Conservation (phyloP, 2,329 filamentous ascomycete genomes). For the Aureobasidium sp. region DNA sequence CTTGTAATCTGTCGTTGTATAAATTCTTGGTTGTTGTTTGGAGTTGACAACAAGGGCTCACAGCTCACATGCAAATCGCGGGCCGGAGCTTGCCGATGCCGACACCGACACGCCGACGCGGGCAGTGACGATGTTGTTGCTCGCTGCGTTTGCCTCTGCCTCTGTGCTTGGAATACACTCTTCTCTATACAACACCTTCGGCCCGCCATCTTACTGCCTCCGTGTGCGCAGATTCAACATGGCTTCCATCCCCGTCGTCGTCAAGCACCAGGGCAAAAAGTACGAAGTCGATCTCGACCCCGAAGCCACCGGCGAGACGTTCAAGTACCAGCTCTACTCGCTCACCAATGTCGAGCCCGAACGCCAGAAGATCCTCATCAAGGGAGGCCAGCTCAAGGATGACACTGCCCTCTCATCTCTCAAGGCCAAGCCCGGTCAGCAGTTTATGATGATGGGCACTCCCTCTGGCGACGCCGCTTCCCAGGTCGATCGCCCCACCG, state of each 20-base stretch:
- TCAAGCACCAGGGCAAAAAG: conserved; percentile 94
- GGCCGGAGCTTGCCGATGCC: neutral
- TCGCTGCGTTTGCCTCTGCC: neutral
- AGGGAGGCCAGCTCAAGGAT: conserved; percentile 92
- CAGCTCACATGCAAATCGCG: neutral
- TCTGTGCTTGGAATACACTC: neutral
- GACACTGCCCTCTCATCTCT: conserved; percentile 80
- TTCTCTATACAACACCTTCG: neutral
- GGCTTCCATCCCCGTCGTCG: conserved; percentile 55
- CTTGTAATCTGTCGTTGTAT: neutral
- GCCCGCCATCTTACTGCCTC: neutral
- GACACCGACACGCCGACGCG: neutral
- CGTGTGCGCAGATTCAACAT: neutral
- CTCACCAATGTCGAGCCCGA: conserved; percentile 93
- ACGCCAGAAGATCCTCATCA: conserved; percentile 91
- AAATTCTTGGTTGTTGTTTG: neutral
- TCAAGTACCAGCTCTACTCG: conserved; percentile 94
- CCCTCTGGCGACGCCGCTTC: conserved; percentile 58
- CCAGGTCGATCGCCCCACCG: conserved; percentile 64
- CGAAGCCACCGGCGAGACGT: conserved; percentile 75
- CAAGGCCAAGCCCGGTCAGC: conserved; percentile 76
- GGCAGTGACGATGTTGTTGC: neutral
- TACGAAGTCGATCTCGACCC: conserved; percentile 90
- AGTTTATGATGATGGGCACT: conserved; percentile 95
- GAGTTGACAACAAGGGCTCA: neutral